A percentile compares a stretch with the other conserved stretches of the same genome.
Conservation (phyloP, 2,329 filamentous ascomycete species). For the Curvularia spicifera region DNA sequence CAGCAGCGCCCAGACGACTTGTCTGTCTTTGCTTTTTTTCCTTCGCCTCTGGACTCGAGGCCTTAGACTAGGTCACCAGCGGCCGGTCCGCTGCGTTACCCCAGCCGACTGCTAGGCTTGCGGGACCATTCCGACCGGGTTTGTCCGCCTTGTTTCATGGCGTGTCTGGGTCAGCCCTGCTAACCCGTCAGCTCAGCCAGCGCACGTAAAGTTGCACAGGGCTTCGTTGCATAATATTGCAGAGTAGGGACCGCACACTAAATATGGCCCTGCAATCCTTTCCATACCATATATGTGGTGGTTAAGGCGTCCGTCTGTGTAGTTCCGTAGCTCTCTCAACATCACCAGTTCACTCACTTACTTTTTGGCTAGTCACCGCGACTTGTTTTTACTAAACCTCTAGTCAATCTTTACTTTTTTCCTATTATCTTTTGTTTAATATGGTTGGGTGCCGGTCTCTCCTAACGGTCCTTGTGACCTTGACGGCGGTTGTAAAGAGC, state of each 20-base stretch:
- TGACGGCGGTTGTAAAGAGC: slow-evolving; percentile 23
- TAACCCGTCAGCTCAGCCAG: slow-evolving; percentile 18
- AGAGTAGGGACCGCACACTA: slow-evolving; percentile 23
- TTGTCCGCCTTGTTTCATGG: slow-evolving; percentile 37
- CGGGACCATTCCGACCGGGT: slow-evolving; percentile 27
- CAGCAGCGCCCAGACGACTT: slow-evolving; percentile 6
- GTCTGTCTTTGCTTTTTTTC: slow-evolving; percentile 9
- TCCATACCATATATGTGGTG: slow-evolving; percentile 20
- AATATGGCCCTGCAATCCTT: slow-evolving; percentile 20
- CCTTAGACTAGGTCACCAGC: slow-evolving; percentile 17
- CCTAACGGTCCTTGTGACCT: slow-evolving; percentile 21
- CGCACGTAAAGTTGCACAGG: slow-evolving; percentile 30
- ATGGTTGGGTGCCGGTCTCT: slow-evolving; percentile 25
- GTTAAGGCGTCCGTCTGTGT: slow-evolving; percentile 12
- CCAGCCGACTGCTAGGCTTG: slow-evolving; percentile 22
- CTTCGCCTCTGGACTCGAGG: slow-evolving; percentile 11
- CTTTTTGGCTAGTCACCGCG: slow-evolving; percentile 4
- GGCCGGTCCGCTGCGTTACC: slow-evolving; percentile 29
- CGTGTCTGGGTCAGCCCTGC: slow-evolving; percentile 30
- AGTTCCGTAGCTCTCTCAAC: slow-evolving; percentile 7
- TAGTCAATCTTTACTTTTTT: slow-evolving; percentile 8
- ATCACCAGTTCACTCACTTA: slow-evolving; percentile 7
- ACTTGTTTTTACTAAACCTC: slow-evolving; percentile 7
- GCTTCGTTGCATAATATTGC: slow-evolving; percentile 34
- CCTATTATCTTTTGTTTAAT: slow-evolving; percentile 22